phyloP scores from a whole-genome alignment of 441 rosid genomes.

The Dalechampia spathulata region DNA sequence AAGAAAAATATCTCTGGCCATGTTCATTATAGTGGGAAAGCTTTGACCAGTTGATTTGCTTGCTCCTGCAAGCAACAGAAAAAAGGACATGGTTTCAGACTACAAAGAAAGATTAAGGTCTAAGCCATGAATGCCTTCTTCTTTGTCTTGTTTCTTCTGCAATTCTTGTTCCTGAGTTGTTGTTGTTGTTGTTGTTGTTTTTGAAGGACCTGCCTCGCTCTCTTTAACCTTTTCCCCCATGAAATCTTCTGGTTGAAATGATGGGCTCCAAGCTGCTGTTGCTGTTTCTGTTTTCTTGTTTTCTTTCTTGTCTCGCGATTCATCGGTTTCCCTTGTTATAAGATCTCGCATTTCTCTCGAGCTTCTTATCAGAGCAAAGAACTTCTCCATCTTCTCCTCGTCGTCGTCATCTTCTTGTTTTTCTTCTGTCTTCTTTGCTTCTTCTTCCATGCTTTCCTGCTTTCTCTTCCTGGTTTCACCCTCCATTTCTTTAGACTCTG shows the following conservation, averaged over 20 bases:
- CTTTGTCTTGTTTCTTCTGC: constrained; percentile 15
- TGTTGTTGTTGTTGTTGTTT: background rate
- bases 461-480: constrained; percentile 40
- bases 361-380: constrained; percentile 50
- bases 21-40: too few relatives aligned
- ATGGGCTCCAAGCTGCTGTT: constrained; percentile 28
- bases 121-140: constrained; percentile 14
- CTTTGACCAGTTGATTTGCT: too few relatives aligned
- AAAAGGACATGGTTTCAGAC: background rate
- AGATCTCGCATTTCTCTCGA: constrained; percentile 37
- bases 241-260: constrained; percentile 47
- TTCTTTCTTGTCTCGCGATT: background rate
- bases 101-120: constrained; percentile 69
- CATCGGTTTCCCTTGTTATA: constrained; percentile 15
- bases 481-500: constrained; percentile 16
- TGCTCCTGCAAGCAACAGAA: too few relatives aligned
- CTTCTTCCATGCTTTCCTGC: constrained; percentile 31
- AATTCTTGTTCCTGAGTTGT: constrained; percentile 5
- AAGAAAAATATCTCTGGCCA: too few relatives aligned
- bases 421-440: constrained; percentile 36
- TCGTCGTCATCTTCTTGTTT: constrained; percentile 20
- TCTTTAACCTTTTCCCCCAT: background rate
- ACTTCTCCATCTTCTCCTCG: constrained; percentile 50
- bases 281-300: constrained; percentile 15
- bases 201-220: constrained; percentile 20